Conservation (phyloP, 2,329 filamentous ascomycete species). For the Thermochaetoides dissita region DNA sequence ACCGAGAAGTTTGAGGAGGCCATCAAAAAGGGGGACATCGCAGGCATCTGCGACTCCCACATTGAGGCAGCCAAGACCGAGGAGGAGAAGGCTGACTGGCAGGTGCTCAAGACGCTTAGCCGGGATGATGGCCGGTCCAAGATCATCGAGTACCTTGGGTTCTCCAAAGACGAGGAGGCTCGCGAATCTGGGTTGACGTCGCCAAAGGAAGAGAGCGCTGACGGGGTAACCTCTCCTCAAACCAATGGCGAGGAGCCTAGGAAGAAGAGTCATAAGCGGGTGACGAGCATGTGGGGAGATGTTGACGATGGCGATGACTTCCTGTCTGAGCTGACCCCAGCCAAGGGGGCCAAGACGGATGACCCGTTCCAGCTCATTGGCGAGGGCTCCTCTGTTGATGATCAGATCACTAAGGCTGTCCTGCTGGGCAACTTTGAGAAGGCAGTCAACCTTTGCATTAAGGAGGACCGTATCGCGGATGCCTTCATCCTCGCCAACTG, state of each 20-base stretch:
- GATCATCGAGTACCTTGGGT: slow-evolving; percentile 82
- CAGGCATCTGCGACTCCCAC: slow-evolving; percentile 65
- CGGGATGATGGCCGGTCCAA: slow-evolving; percentile 73
- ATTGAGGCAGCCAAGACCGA: slow-evolving; percentile 64
- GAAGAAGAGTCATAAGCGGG: slow-evolving; percentile 46
- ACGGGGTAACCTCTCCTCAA: slow-evolving; percentile 20
- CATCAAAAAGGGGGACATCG: slow-evolving; percentile 63
- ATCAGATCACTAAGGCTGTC: slow-evolving; percentile 71
- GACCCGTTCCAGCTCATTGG: slow-evolving; percentile 85
- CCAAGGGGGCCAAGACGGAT: slow-evolving; percentile 83
- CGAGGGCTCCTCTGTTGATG: slow-evolving; percentile 73
- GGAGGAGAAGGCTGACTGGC: slow-evolving; percentile 92
- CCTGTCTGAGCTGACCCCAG: slow-evolving; percentile 68
- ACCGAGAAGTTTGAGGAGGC: slow-evolving; percentile 80
- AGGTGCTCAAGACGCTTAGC: slow-evolving; percentile 78
- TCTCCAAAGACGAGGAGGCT: slow-evolving; percentile 42
- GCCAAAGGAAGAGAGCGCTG: slow-evolving; percentile 10
- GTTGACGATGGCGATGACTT: slow-evolving; percentile 68
- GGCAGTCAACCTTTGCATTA: slow-evolving; percentile 76
- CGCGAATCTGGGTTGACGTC: slow-evolving; percentile 12
- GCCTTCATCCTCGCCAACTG: slow-evolving; percentile 98
- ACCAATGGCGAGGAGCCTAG: slow-evolving; percentile 23
- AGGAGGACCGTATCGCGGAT: slow-evolving; percentile 82
- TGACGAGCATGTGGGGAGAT: slow-evolving; percentile 68
- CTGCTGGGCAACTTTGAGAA: slow-evolving; percentile 84